Evolutionary conservation across 2,329 filamentous ascomycete species (phyloP).

Genomic region (Aspergillus persii): DNA sequence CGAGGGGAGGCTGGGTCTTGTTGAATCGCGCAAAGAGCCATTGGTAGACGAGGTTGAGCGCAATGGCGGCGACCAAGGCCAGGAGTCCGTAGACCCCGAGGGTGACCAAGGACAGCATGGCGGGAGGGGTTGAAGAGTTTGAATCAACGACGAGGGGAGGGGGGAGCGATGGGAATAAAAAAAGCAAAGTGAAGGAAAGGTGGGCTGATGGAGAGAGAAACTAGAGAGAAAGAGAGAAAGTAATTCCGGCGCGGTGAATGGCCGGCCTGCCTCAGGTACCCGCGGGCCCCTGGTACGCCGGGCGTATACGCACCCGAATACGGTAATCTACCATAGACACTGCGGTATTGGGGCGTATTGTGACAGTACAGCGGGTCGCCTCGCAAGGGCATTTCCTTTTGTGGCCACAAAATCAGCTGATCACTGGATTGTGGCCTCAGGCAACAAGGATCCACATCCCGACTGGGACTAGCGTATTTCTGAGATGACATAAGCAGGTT

Average conservation of each 20-base stretch:
- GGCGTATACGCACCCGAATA: background rate
- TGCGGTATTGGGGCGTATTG: background rate
- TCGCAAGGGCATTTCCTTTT: too few relatives aligned
- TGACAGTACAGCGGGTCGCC: background rate
- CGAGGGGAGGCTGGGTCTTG: background rate
- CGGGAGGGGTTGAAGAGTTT: too few relatives aligned
- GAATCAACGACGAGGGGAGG: too few relatives aligned
- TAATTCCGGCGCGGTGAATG: background rate
- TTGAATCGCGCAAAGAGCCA: background rate
- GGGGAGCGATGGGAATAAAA: background rate
- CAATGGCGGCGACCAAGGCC: background rate
- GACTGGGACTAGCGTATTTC: too few relatives aligned
- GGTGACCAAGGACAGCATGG: background rate
- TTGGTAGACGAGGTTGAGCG: background rate
- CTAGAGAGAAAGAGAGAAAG: too few relatives aligned
- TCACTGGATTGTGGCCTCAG: too few relatives aligned
- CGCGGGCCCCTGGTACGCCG: too few relatives aligned
- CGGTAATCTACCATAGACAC: background rate
- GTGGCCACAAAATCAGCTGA: too few relatives aligned
- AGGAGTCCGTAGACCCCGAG: slow-evolving; percentile 5
- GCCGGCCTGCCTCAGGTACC: background rate
- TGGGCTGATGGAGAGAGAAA: too few relatives aligned
- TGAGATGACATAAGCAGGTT: too few relatives aligned
- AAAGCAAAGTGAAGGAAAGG: background rate
- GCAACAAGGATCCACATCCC: too few relatives aligned